Percentiles rank a stretch among this genome's conserved stretches.
phyloP scores from a whole-genome alignment of 352 stramenopile species.

The Saprolegnia parasitica region DNA sequence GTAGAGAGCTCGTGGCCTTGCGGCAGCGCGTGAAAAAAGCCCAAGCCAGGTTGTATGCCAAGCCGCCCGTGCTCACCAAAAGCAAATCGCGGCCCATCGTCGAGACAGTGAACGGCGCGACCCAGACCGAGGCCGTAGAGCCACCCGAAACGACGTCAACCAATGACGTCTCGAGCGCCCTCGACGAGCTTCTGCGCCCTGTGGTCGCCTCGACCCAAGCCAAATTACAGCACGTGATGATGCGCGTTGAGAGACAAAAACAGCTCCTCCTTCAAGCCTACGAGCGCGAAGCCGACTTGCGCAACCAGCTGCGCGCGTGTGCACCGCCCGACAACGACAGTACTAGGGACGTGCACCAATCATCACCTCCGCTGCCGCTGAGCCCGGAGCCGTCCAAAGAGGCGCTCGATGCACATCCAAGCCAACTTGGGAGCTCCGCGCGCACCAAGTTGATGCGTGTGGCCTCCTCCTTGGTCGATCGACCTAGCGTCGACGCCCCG shows the following conservation, averaged over 20 bases:
- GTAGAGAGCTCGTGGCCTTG: neutral
- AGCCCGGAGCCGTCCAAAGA: no score
- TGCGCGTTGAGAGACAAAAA: conserved; percentile 19
- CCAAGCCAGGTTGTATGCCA: neutral
- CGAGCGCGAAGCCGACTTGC: conserved; percentile 21
- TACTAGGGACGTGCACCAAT: no score
- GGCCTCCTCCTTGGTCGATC: no score
- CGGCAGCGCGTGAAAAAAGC: neutral
- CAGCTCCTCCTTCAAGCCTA: conserved; percentile 7
- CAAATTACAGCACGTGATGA: conserved; percentile 19
- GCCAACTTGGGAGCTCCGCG: no score
- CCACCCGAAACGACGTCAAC: neutral
- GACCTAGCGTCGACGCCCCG: no score
- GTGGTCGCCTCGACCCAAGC: conserved; percentile 3
- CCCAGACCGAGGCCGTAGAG: conserved; percentile 17
- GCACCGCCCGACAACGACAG: no score
- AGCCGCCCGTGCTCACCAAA: neutral
- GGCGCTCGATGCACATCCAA: no score
- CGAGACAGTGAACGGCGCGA: neutral
- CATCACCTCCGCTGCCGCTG: no score
- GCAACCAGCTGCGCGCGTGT: conserved; percentile 1
- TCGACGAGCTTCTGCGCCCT: conserved; percentile 11
- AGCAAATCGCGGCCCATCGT: neutral
- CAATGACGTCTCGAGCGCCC: neutral
- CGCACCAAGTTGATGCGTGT: no score